phyloP scores from a whole-genome alignment of 2,329 filamentous ascomycete species.

The Pseudocercospora fuligena region DNA sequence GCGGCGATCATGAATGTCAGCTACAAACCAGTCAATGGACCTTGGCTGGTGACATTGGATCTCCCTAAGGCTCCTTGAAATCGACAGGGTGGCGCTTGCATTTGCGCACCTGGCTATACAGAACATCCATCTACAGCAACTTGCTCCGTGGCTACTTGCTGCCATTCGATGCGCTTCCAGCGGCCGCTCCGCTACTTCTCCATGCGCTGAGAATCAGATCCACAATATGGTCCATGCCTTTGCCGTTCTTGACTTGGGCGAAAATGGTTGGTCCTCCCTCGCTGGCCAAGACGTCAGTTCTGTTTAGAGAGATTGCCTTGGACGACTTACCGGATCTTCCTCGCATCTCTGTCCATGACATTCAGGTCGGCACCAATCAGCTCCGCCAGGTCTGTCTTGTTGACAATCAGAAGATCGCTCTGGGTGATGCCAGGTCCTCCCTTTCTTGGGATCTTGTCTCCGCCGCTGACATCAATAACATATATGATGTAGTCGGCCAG shows the following conservation, averaged over 20 bases:
- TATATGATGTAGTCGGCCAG: constrained; percentile 98
- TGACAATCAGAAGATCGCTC: constrained; percentile 89
- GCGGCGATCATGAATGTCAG: constrained; percentile 59
- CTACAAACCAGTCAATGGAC: constrained; percentile 56
- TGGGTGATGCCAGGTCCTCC: constrained; percentile 97
- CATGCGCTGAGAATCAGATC: constrained; percentile 88
- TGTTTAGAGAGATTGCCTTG: not conserved
- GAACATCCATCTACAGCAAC: not conserved
- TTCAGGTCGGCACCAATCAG: constrained; percentile 85
- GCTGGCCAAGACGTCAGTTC: constrained; percentile 46
- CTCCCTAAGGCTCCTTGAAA: constrained; percentile 26
- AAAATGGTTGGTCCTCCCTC: constrained; percentile 96
- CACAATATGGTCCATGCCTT: constrained; percentile 84
- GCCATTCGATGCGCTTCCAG: constrained; percentile 12
- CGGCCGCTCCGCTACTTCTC: constrained; percentile 79
- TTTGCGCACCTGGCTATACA: not conserved
- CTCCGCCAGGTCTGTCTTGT: constrained; percentile 95
- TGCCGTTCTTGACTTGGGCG: constrained; percentile 92
- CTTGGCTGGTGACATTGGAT: constrained; percentile 63
- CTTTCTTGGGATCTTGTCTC: constrained; percentile 95
- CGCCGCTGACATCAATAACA: constrained; percentile 94
- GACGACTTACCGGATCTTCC: constrained; percentile 70
- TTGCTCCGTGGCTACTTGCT: constrained; percentile 4
- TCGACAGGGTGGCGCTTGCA: not conserved
- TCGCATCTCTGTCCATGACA: constrained; percentile 93